A percentile compares a stretch with the other conserved stretches of the same genome.
These are phyloP conservation scores for Termitomyces sp. DNA, from an alignment of 768 basidiomycete genomes.

Conservation along the genomic window DNA sequence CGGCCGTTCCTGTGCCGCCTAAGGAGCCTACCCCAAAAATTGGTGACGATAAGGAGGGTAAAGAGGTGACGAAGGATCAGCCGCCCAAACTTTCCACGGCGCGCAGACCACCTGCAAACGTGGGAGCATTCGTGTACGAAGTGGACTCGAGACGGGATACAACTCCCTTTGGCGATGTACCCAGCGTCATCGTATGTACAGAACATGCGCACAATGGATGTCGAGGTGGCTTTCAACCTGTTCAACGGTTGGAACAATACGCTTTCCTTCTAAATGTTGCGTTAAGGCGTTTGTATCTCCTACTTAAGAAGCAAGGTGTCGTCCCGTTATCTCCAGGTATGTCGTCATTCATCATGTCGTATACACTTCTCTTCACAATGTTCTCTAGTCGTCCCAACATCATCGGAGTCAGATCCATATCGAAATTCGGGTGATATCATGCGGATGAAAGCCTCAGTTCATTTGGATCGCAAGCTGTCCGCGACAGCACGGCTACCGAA, in stretches of 20 bases:
- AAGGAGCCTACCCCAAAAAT: conserved; percentile 53
- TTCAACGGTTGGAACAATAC: conserved; percentile 94
- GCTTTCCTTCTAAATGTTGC: conserved; percentile 96
- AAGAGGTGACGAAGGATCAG: conserved; percentile 31
- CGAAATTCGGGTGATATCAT: conserved; percentile 88
- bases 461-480: conserved; percentile 92
- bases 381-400: conserved; percentile 19
- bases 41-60: conserved; percentile 43
- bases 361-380: conserved; percentile 3
- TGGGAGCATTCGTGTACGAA: conserved; percentile 74
- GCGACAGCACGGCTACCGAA: conserved; percentile 90
- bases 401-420: conserved; percentile 65
- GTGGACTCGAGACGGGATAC: conserved; percentile 63
- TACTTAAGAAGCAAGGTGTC: conserved; percentile 84
- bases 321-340: conserved; percentile 78
- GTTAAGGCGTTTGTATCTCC: conserved; percentile 80
- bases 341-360: conserved; percentile 5
- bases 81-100: conserved; percentile 57
- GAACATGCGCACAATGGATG: conserved; percentile 70
- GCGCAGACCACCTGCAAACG: conserved; percentile 77
- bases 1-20: conserved; percentile 49
- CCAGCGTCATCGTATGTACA: conserved; percentile 69
- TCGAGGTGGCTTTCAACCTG: conserved; percentile 78
- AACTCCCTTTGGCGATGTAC: conserved; percentile 66
- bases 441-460: conserved; percentile 83